Evolutionary conservation across 2,329 filamentous ascomycete species (phyloP).

Genomic region (Fusarium ramigenum): DNA sequence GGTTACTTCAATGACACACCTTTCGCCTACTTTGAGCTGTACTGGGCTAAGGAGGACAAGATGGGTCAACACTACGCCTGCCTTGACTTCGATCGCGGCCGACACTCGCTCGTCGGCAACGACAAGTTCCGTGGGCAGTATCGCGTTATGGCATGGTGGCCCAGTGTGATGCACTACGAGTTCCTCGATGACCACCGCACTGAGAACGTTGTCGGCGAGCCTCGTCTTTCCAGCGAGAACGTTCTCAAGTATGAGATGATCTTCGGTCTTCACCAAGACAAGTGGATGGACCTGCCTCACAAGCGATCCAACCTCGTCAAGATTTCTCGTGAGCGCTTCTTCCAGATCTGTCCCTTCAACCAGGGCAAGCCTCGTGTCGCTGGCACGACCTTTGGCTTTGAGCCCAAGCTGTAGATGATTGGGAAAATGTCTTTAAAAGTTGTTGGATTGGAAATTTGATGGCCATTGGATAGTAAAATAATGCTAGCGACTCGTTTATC

Average conservation of each 20-base stretch:
- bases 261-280: conserved; percentile 76
- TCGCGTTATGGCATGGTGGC: conserved; percentile 69
- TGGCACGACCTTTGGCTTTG: conserved; percentile 61
- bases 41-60: conserved; percentile 59
- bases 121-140: conserved; percentile 68
- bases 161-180: conserved; percentile 68
- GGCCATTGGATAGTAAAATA: background rate
- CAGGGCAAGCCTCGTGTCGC: conserved; percentile 64
- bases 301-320: conserved; percentile 75
- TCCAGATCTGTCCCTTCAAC: conserved; percentile 70
- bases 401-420: conserved; percentile 53
- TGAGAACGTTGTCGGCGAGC: conserved; percentile 70
- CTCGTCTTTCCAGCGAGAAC: conserved; percentile 73
- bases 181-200: conserved; percentile 70
- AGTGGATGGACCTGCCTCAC: conserved; percentile 76
- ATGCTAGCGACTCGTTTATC: conserved; percentile 17
- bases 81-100: conserved; percentile 66
- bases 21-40: conserved; percentile 81
- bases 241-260: conserved; percentile 78
- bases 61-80: conserved; percentile 66
- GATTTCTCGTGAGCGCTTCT: conserved; percentile 73
- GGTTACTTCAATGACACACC: conserved; percentile 73
- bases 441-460: background rate
- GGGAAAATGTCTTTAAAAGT: background rate
- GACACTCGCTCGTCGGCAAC: conserved; percentile 66